These are phyloP conservation scores for Thelephora ganbajun DNA, from an alignment of 768 basidiomycete species.

Conservation along the genomic window DNA sequence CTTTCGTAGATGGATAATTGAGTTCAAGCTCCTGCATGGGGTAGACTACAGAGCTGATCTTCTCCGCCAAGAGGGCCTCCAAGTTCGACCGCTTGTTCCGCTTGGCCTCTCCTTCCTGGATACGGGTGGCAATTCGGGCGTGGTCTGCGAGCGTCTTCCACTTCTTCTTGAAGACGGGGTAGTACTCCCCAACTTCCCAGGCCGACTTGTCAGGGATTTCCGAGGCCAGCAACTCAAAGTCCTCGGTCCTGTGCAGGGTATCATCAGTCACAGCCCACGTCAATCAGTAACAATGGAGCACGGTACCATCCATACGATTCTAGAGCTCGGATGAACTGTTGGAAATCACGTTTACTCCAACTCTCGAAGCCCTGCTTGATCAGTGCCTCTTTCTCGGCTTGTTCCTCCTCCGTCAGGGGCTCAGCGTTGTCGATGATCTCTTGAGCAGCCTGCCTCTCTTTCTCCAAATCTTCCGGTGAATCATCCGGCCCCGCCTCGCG, in stretches of 20 bases:
- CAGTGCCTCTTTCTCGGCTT: constrained; percentile 65
- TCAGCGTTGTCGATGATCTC: constrained; percentile 83
- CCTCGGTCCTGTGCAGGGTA: constrained; percentile 36
- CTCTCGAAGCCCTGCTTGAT: constrained; percentile 70
- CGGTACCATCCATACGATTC: constrained; percentile 71
- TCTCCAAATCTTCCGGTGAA: constrained; percentile 74
- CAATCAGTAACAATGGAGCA: constrained; percentile 1
- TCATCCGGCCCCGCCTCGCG: constrained; percentile 64
- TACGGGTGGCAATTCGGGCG: constrained; percentile 69
- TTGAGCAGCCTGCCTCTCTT: constrained; percentile 66
- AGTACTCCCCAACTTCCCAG: constrained; percentile 68
- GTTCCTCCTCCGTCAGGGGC: constrained; percentile 81
- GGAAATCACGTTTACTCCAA: constrained; percentile 91
- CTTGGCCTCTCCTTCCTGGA: constrained; percentile 80
- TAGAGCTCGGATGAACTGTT: constrained; percentile 72
- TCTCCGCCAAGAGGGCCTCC: constrained; percentile 63
- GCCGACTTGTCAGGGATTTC: constrained; percentile 79
- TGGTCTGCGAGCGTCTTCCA: constrained; percentile 83
- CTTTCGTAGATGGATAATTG: constrained; percentile 90
- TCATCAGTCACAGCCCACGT: background rate
- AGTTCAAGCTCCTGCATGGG: constrained; percentile 97
- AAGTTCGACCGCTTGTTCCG: constrained; percentile 77
- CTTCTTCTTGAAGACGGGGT: constrained; percentile 76
- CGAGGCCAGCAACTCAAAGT: constrained; percentile 53
- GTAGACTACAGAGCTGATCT: constrained; percentile 70